A percentile compares a stretch with the other conserved stretches of the same genome.
Evolutionary conservation across 768 basidiomycete genomes (phyloP).

Genomic region (Sistotremastrum suecicum): DNA sequence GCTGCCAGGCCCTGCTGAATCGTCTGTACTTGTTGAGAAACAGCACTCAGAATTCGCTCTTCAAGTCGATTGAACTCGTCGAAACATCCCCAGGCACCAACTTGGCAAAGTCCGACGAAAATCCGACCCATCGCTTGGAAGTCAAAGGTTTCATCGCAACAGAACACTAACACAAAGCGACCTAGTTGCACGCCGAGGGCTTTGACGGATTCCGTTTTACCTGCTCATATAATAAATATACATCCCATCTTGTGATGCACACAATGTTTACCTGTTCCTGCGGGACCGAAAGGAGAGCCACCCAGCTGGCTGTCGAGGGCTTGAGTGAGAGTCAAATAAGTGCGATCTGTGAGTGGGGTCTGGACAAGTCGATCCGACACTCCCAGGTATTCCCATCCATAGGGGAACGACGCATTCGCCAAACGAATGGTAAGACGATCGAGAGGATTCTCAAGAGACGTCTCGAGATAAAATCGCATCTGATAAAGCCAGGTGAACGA

Average conservation of each 20-base stretch:
- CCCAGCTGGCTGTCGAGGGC: constrained; percentile 91
- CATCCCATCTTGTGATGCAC: constrained; percentile 1
- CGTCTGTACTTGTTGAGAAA: constrained; percentile 97
- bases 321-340: constrained; percentile 92
- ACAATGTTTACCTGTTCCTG: constrained; percentile 65
- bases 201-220: constrained; percentile 99
- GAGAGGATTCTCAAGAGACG: constrained; percentile 53
- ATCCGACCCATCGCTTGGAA: constrained; percentile 99
- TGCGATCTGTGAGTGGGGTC: constrained; percentile 92
- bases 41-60: constrained; percentile 93
- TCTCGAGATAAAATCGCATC: constrained; percentile 94
- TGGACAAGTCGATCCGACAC: constrained; percentile 95
- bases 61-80: constrained; percentile 98
- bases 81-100: constrained; percentile 98
- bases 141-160: constrained; percentile 98
- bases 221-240: constrained; percentile 23
- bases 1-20: constrained; percentile 93
- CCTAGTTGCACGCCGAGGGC: constrained; percentile 95
- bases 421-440: constrained; percentile 69
- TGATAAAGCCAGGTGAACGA: constrained; percentile 92
- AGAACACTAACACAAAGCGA: constrained; percentile 99
- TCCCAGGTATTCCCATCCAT: constrained; percentile 98
- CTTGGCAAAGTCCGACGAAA: constrained; percentile 96
- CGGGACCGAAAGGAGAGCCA: constrained; percentile 95
- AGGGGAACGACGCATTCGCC: constrained; percentile 87